Evolutionary conservation across 2,329 filamentous ascomycete genomes (phyloP), one percentile per base, ranked within the genome.

Genomic region (Raffaelea deltoideospora): DNA sequence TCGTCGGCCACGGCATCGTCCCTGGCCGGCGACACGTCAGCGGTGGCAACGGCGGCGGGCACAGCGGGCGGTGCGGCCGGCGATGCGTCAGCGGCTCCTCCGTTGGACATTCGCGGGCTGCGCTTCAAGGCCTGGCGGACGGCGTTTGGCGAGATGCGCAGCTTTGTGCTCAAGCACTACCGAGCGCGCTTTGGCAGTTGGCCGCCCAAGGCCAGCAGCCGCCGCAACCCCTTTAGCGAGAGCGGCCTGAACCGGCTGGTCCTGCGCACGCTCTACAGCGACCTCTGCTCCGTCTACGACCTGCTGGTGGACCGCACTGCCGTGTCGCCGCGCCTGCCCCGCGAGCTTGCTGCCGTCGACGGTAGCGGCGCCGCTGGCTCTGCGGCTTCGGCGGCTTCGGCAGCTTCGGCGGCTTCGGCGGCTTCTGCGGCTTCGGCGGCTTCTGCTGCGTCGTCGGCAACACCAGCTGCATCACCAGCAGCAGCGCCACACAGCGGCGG

Each of bases 181-280:
- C 76, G 72, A 53, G 50, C 59, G 11, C 59, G 62, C 4, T 69
- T 76, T 38, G 69, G 70, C 17, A 76, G 67, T 53, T 92, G 88
- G 88, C 87, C 90, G 3, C 88, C 90, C 9, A 93, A 90, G 54
- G 85, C 86, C 2, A 80, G 72, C 48, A 88, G 77, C 48, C 93
- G 92, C 66, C 94, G 92, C 68, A 93, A 94, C 52, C 72, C 78
- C 1, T 84, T 94, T 45, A 78, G 81, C 21, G 85, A 87, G 47
- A 82, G 76, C 46, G 88, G 88, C 0, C 66, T 96, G 18, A 95
- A 95, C 55, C 72, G 90, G 19, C 59, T 85, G 31, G 83, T 94
- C 6, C 63, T 95, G 30, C 75, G 76, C 51, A 77, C 83, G 31
- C 60, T 96, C 9, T 96, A 95, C 57, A 69, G 75, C 20, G 88